Evolutionary conservation across 257 asterid species (phyloP).

Genomic region (Parsonsia alboflavescens): DNA sequence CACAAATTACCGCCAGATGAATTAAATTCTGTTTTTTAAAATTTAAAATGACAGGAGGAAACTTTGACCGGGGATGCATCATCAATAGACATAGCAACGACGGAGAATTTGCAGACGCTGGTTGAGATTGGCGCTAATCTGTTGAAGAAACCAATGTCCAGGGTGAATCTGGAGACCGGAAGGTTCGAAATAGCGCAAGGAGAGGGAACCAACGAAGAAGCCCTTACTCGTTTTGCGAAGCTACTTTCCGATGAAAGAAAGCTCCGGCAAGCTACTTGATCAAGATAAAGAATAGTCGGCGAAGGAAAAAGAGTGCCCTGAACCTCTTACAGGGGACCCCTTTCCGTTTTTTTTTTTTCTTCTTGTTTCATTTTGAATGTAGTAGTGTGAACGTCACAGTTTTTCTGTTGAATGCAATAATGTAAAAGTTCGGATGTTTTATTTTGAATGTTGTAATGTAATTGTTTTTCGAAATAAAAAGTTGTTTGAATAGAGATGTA

Average conservation of each 20-base stretch:
- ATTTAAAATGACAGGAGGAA: slow-evolving; percentile 12
- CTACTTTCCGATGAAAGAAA: slow-evolving; percentile 41
- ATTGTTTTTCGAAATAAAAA: too few relatives aligned
- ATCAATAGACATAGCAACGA: slow-evolving; percentile 42
- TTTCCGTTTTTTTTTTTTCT: too few relatives aligned
- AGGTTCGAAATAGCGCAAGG: slow-evolving; percentile 34
- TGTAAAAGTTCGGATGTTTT: too few relatives aligned
- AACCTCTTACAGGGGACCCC: too few relatives aligned
- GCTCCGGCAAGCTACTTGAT: slow-evolving; percentile 4
- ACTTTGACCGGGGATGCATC: slow-evolving; percentile 30
- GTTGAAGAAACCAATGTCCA: slow-evolving; percentile 47
- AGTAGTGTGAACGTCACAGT: too few relatives aligned
- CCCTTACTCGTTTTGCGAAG: slow-evolving; percentile 50
- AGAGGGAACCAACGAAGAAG: slow-evolving; percentile 59
- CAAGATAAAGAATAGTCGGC: too few relatives aligned
- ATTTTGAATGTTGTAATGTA: too few relatives aligned
- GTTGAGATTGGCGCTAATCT: slow-evolving; percentile 40
- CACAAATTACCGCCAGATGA: too few relatives aligned
- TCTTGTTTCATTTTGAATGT: too few relatives aligned
- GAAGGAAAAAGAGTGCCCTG: too few relatives aligned
- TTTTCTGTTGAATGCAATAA: too few relatives aligned
- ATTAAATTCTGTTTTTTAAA: background rate
- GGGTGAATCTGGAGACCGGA: slow-evolving; percentile 45
- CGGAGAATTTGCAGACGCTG: slow-evolving; percentile 38
- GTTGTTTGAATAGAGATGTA: too few relatives aligned